A percentile compares a stretch with the other conserved stretches of the same genome.
These are phyloP conservation scores for Pestalotiopsis sp. DNA, from an alignment of 2,329 filamentous ascomycete species.

Conservation along the genomic window DNA sequence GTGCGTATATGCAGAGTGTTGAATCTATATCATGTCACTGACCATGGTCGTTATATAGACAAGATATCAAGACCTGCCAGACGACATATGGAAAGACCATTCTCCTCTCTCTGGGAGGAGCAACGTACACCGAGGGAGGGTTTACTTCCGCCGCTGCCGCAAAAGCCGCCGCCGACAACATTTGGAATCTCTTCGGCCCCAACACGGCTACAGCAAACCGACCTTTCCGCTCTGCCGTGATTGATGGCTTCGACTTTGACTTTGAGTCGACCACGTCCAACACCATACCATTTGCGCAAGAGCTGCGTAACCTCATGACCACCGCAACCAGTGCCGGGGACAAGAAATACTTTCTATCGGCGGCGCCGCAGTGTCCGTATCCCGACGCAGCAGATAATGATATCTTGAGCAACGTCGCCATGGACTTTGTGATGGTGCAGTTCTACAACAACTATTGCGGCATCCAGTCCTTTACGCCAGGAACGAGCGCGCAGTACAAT, in stretches of 20 bases:
- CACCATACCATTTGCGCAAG: constrained; percentile 62
- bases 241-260: constrained; percentile 80
- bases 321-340: constrained; percentile 45
- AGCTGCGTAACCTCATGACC: constrained; percentile 59
- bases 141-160: constrained; percentile 59
- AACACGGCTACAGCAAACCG: constrained; percentile 51
- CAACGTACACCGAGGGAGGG: constrained; percentile 70
- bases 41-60: constrained; percentile 28
- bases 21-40: neutral
- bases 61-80: constrained; percentile 64
- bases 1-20: constrained; percentile 42
- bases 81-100: constrained; percentile 66
- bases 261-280: constrained; percentile 65
- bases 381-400: constrained; percentile 63
- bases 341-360: constrained; percentile 62
- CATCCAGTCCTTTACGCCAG: constrained; percentile 46
- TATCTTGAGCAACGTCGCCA: constrained; percentile 56
- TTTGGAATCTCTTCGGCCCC: constrained; percentile 76
- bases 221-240: constrained; percentile 66
- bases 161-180: constrained; percentile 56
- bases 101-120: constrained; percentile 71
- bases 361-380: constrained; percentile 70
- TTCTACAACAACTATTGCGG: constrained; percentile 74
- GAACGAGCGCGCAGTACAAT: constrained; percentile 44
- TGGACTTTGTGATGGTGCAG: constrained; percentile 66